Evolutionary conservation across 2,329 filamentous ascomycete genomes (phyloP).

Genomic region (Pezicula carpinea): DNA sequence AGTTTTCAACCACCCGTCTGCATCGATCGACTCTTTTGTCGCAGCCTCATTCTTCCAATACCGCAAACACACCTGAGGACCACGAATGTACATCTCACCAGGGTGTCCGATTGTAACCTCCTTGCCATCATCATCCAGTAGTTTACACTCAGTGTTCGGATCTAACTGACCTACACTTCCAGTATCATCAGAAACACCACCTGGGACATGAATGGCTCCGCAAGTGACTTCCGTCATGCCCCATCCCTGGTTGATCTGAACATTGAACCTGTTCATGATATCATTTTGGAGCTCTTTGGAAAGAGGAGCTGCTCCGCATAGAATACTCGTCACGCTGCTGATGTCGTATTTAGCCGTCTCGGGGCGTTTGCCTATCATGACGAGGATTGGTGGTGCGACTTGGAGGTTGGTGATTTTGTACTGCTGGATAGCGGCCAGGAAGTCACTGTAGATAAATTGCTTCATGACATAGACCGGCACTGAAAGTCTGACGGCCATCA

Average conservation of each 20-base stretch:
- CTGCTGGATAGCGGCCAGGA: constrained; percentile 44
- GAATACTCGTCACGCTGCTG: constrained; percentile 40
- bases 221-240: constrained; percentile 55
- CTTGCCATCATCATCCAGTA: constrained; percentile 47
- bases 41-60: constrained; percentile 55
- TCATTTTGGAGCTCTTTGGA: constrained; percentile 38
- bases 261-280: constrained; percentile 37
- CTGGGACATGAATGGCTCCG: constrained; percentile 38
- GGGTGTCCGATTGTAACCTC: constrained; percentile 43
- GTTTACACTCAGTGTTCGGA: constrained; percentile 48
- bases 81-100: constrained; percentile 50
- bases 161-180: constrained; percentile 48
- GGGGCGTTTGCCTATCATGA: constrained; percentile 55
- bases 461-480: constrained; percentile 52
- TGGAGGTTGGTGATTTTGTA: constrained; percentile 49
- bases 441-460: constrained; percentile 48
- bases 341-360: constrained; percentile 48
- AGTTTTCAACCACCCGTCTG: constrained; percentile 54
- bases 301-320: constrained; percentile 50
- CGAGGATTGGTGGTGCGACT: constrained; percentile 53
- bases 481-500: constrained; percentile 38
- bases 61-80: constrained; percentile 52
- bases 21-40: constrained; percentile 44
- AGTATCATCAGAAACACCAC: constrained; percentile 33
- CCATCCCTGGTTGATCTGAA: constrained; percentile 48